These are phyloP conservation scores for Pseudonitzschia multiseries DNA, from an alignment of 108 stramenopile genomes.

Conservation along the genomic window DNA sequence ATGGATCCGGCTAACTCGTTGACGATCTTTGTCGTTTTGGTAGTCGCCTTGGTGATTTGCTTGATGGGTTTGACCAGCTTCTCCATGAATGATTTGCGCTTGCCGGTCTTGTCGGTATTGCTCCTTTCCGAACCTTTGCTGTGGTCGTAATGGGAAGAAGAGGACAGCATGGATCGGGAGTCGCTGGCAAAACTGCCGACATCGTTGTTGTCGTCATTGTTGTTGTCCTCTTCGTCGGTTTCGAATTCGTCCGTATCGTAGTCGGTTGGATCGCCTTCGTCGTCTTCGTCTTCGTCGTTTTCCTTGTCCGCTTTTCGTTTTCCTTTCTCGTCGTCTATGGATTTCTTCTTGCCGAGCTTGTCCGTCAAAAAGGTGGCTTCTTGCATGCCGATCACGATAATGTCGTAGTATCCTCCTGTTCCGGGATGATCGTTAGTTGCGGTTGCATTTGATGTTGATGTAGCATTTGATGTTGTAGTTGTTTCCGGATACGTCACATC, in stretches of 20 bases:
- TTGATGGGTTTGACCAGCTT: conserved; percentile 2
- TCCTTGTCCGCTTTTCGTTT: neutral
- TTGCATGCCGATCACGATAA: conserved; percentile 72
- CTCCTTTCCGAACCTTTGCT: neutral
- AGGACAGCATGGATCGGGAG: neutral
- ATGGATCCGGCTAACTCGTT: conserved; percentile 14
- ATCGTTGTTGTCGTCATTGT: conserved; percentile 2
- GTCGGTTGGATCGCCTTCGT: neutral
- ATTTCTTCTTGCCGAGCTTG: neutral
- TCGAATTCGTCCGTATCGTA: neutral
- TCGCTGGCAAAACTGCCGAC: neutral
- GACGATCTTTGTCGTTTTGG: conserved; percentile 12
- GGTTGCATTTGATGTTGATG: neutral
- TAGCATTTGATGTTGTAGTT: neutral
- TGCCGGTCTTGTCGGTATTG: neutral
- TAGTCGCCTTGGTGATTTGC: conserved; percentile 8
- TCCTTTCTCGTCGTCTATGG: neutral
- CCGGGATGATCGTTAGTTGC: too few species aligned
- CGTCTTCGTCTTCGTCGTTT: neutral
- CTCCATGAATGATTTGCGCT: neutral
- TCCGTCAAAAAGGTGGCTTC: conserved; percentile 52
- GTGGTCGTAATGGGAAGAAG: too few species aligned
- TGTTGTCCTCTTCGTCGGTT: neutral
- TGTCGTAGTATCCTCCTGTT: conserved; percentile 38
- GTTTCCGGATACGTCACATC: neutral